Percentiles rank a stretch among this genome's conserved stretches.
phyloP scores from a whole-genome alignment of 768 basidiomycete species.

The Glaciozyma antarctica region DNA sequence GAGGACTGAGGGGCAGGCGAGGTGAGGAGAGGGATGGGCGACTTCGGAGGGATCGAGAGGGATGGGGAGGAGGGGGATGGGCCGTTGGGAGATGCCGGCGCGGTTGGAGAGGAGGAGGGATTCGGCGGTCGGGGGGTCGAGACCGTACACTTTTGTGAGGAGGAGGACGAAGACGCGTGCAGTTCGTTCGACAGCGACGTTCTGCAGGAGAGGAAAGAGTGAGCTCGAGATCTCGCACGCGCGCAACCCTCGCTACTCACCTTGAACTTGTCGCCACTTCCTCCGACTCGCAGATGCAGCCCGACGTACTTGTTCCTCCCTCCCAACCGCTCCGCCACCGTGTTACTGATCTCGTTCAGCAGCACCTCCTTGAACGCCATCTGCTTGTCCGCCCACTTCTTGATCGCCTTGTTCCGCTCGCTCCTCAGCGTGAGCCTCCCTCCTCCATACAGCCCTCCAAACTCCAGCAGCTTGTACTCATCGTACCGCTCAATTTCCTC shows the following conservation, averaged over 20 bases:
- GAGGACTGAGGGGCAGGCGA: slow-evolving; percentile 19
- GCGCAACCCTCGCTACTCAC: neutral
- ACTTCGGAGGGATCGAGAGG: neutral
- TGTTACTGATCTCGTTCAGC: slow-evolving; percentile 15
- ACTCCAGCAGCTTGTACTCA: slow-evolving; percentile 11
- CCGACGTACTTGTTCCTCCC: slow-evolving; percentile 14
- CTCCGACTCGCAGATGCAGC: slow-evolving; percentile 14
- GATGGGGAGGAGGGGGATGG: neutral
- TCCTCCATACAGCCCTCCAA: slow-evolving; percentile 21
- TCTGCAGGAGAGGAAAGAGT: neutral
- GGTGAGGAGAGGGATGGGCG: slow-evolving; percentile 1
- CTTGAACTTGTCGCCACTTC: slow-evolving; percentile 13
- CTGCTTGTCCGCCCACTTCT: neutral
- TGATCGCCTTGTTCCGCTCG: slow-evolving; percentile 2
- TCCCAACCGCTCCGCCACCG: slow-evolving; percentile 13
- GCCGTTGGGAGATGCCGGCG: too few species aligned
- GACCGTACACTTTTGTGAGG: neutral
- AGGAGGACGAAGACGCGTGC: slow-evolving; percentile 12
- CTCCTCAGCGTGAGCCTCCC: slow-evolving; percentile 7
- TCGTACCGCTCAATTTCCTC: neutral
- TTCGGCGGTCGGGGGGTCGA: slow-evolving; percentile 8
- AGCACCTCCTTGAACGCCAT: slow-evolving; percentile 7
- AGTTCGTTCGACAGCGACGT: slow-evolving; percentile 14
- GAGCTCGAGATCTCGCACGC: neutral
- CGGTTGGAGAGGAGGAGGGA: neutral